These are phyloP conservation scores for Hemileccinum impolitum DNA, from an alignment of 768 basidiomycete species.

Conservation along the genomic window DNA sequence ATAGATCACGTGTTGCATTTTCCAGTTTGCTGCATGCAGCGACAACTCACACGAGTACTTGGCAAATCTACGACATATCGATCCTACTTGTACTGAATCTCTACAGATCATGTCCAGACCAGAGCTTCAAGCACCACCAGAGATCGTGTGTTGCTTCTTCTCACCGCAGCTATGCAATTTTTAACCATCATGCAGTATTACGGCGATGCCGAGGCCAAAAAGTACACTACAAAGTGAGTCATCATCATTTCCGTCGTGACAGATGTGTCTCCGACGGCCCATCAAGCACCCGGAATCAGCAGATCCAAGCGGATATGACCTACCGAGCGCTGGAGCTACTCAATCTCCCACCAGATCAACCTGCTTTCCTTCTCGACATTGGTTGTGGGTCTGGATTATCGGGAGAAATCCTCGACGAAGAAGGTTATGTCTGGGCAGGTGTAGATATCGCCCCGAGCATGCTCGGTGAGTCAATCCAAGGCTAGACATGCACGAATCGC, in stretches of 20 bases:
- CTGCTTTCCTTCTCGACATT: constrained; percentile 89
- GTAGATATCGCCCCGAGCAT: constrained; percentile 95
- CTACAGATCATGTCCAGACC: constrained; percentile 69
- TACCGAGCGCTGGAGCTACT: constrained; percentile 91
- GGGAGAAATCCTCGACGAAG: constrained; percentile 94
- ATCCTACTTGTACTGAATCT: neutral
- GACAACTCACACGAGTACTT: too few species aligned
- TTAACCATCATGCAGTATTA: constrained; percentile 66
- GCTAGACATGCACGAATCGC: neutral
- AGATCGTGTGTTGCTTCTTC: constrained; percentile 59
- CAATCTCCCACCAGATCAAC: constrained; percentile 72
- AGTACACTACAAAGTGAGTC: constrained; percentile 91
- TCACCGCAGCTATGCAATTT: neutral
- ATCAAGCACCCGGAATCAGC: constrained; percentile 86
- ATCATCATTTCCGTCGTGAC: neutral
- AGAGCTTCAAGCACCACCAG: constrained; percentile 84
- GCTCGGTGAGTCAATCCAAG: constrained; percentile 62
- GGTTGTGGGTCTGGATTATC: constrained; percentile 97
- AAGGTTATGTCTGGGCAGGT: constrained; percentile 91
- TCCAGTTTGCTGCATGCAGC: neutral
- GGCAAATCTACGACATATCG: neutral
- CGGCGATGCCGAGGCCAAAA: constrained; percentile 91
- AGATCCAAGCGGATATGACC: constrained; percentile 97
- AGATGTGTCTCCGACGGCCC: constrained; percentile 9
- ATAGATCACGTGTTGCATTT: constrained; percentile 24